Base-by-base conservation (phyloP, 179 eudicot species). In the Beta corolliflora region DNA sequence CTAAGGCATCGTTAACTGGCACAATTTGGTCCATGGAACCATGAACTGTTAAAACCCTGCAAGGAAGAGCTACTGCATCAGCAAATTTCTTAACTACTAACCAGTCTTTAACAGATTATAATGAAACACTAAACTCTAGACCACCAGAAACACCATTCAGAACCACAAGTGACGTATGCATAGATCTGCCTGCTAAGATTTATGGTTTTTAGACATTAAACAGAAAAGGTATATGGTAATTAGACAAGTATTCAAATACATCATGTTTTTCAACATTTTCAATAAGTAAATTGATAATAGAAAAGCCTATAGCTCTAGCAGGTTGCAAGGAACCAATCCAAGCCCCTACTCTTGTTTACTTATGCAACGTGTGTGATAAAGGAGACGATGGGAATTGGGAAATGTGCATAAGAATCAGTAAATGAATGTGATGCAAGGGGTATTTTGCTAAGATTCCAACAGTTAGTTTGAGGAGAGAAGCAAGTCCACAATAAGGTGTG, bases 41-140 rank as follows among this genome's bases (percentile, higher is more conserved):
- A 60, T 94, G 98, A 67, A 93, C 75, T 3, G 94, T 93, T 80
- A 94, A 79, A 74, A 94, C 90, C 85, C 98, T 94, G 88, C 84
- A 81, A 67, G 7, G 56, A 73, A 54, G 54, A 52, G 41, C 79
- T n/a, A 45, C 21, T 77, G 59, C 64, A 48, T 84, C 74, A 79
- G 56, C 80, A 45, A 58, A 25, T 4, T 0, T 44, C 12, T 10
- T 45, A 50, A 60, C 11, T 10, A n/a, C 65, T 7, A 44, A 67
- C 4, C 52, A 10, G n/a, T 11, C 14, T 52, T 15, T 46, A 3
- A 5, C 19, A 74, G 61, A 74, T 45, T 5, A 73, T 53, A 55
- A 11, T 36, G 7, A 3, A 55, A 54, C 46, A 29, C 7, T 52
- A 9, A 31, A 76, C 5, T 58, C 4, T 31, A 56, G 19, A n/a